Evolutionary conservation across 345 rosid species (phyloP).

Genomic region (Excoecaria cochinchinensis): DNA sequence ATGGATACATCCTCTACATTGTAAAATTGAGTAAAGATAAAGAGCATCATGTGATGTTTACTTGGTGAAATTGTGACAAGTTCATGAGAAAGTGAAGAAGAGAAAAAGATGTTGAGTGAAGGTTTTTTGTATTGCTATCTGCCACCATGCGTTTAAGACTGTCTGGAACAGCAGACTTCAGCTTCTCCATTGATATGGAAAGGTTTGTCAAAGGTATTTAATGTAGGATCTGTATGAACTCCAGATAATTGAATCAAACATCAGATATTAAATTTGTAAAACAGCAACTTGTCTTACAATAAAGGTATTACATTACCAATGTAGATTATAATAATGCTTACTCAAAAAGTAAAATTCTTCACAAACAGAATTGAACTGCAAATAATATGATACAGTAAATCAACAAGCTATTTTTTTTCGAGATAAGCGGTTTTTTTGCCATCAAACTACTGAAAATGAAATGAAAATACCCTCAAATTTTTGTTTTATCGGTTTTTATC

Average conservation of each 20-base stretch:
- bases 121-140: conserved; percentile 43
- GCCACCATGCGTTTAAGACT: conserved; percentile 41
- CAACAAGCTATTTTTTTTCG: not conserved
- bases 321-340: not conserved
- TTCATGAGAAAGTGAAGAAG: conserved; percentile 47
- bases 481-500: too few species aligned
- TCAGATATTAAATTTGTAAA: not conserved
- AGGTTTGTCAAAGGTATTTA: not conserved
- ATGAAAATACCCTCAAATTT: too few species aligned
- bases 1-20: not conserved
- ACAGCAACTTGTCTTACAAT: not conserved
- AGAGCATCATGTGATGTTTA: conserved; percentile 15
- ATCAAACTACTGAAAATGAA: too few species aligned
- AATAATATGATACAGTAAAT: not conserved
- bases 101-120: conserved; percentile 47
- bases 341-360: not conserved
- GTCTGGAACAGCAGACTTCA: conserved; percentile 49
- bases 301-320: not conserved
- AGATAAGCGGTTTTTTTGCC: too few species aligned
- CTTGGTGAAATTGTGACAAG: conserved; percentile 59
- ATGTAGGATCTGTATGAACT: not conserved
- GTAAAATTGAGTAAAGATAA: not conserved
- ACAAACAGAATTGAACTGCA: not conserved
- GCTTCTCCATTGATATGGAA: conserved; percentile 32
- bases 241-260: not conserved